phyloP scores from a whole-genome alignment of 768 basidiomycete species.

The Suillus spraguei region DNA sequence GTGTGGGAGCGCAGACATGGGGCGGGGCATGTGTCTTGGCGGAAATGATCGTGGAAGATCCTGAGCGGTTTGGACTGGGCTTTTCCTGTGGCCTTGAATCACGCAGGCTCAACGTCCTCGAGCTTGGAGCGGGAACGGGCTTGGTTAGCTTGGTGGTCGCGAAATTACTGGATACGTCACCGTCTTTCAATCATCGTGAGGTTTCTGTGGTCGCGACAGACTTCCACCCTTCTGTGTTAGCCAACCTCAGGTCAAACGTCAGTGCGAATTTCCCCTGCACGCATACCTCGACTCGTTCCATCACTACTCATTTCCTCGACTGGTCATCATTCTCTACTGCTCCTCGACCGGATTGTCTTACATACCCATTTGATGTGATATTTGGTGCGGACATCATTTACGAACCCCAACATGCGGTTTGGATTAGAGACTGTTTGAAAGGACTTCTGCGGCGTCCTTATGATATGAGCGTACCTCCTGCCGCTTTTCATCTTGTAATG shows the following conservation, averaged over 20 bases:
- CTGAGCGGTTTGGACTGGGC: constrained; percentile 50
- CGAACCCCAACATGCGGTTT: constrained; percentile 48
- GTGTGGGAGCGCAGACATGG: constrained; percentile 89
- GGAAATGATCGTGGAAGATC: constrained; percentile 65
- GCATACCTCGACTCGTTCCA: constrained; percentile 12
- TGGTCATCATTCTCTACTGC: constrained; percentile 36
- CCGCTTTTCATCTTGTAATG: constrained; percentile 72
- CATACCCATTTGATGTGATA: constrained; percentile 47
- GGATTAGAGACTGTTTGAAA: constrained; percentile 47
- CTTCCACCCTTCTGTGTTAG: constrained; percentile 49
- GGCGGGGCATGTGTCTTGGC: constrained; percentile 82
- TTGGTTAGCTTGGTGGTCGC: constrained; percentile 48
- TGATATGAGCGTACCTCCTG: neutral
- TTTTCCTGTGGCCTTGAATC: neutral
- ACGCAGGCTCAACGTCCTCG: constrained; percentile 43
- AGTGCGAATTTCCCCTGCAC: constrained; percentile 33
- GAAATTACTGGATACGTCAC: constrained; percentile 28
- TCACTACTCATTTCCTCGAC: constrained; percentile 38
- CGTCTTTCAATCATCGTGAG: constrained; percentile 9
- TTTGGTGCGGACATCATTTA: constrained; percentile 60
- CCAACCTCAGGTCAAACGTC: constrained; percentile 50
- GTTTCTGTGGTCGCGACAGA: constrained; percentile 47
- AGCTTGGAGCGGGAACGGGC: constrained; percentile 62
- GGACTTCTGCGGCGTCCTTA: constrained; percentile 36
- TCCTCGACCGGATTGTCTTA: constrained; percentile 26